These are phyloP conservation scores for Magnaporthiopsis rhizophila DNA, from an alignment of 2,329 filamentous ascomycete species.

Conservation along the genomic window DNA sequence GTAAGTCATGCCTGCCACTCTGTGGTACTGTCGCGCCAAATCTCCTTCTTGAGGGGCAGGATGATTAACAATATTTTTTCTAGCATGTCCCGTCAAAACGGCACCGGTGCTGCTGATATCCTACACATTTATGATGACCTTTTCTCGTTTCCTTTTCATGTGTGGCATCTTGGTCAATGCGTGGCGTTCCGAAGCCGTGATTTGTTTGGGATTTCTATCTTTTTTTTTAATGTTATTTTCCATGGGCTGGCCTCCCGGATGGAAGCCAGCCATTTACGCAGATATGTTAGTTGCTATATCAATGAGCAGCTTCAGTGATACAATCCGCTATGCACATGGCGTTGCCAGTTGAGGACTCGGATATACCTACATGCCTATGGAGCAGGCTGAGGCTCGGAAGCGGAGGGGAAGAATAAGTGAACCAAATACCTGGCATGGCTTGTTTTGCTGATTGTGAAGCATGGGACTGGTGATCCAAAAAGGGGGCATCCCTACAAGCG, in stretches of 20 bases:
- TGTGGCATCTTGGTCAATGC: background rate
- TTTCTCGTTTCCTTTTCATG: background rate
- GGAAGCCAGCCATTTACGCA: too few relatives aligned
- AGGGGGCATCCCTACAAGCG: too few relatives aligned
- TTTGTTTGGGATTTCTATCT: background rate
- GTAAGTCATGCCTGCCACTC: slow-evolving; percentile 12
- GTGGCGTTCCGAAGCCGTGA: background rate
- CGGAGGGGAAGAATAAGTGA: too few relatives aligned
- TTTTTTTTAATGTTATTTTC: background rate
- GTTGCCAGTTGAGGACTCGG: background rate
- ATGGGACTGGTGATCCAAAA: too few relatives aligned
- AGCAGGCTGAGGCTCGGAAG: background rate
- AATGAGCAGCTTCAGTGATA: too few relatives aligned
- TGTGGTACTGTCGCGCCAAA: too few relatives aligned
- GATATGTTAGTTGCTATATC: too few relatives aligned
- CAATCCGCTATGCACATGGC: too few relatives aligned
- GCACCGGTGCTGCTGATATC: background rate
- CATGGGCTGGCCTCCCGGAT: too few relatives aligned
- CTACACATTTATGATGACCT: background rate
- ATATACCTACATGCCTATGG: background rate
- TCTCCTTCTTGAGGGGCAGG: background rate
- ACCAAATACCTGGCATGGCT: too few relatives aligned
- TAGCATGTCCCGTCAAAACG: slow-evolving; percentile 4
- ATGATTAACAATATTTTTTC: background rate
- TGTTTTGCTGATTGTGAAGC: too few relatives aligned